Conservation (phyloP, 148 eudicot species). For the Rhododendron vialii region DNA sequence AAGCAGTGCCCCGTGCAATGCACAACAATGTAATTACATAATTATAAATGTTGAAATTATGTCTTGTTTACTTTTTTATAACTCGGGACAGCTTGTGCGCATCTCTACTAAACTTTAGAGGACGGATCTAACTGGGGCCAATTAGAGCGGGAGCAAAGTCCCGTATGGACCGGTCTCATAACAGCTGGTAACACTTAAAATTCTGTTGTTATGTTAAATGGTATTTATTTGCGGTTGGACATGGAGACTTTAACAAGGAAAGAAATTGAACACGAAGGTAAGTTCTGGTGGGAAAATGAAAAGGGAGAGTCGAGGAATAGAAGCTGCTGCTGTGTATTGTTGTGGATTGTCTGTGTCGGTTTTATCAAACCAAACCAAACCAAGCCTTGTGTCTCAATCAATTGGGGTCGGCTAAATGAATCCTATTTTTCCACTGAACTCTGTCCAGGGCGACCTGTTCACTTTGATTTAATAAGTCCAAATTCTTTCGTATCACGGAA, state of each 20-base stretch:
- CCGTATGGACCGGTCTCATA: not conserved
- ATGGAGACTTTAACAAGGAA: too few relatives aligned
- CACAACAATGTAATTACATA: too few relatives aligned
- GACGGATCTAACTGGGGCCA: not conserved
- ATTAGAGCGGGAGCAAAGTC: not conserved
- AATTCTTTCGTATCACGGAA: too few relatives aligned
- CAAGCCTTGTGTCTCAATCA: too few relatives aligned
- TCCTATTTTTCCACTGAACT: too few relatives aligned
- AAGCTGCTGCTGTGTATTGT: not conserved
- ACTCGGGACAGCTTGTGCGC: too few relatives aligned
- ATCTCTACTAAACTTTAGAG: not conserved
- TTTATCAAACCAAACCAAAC: too few relatives aligned
- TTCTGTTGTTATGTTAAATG: not conserved
- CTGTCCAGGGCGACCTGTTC: too few relatives aligned
- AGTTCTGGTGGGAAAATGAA: not conserved
- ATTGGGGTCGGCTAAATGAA: too few relatives aligned
- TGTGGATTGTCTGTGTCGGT: not conserved
- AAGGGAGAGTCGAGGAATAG: not conserved
- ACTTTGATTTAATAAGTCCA: too few relatives aligned
- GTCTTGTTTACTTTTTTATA: not conserved
- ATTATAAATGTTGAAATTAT: not conserved
- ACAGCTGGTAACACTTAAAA: not conserved
- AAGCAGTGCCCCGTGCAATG: not conserved
- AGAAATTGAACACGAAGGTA: not conserved
- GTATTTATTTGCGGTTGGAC: too few relatives aligned